A percentile compares a stretch with the other conserved stretches of the same genome.
These are phyloP conservation scores for Amanita phalloides DNA, from an alignment of 768 basidiomycete species.

Conservation along the genomic window DNA sequence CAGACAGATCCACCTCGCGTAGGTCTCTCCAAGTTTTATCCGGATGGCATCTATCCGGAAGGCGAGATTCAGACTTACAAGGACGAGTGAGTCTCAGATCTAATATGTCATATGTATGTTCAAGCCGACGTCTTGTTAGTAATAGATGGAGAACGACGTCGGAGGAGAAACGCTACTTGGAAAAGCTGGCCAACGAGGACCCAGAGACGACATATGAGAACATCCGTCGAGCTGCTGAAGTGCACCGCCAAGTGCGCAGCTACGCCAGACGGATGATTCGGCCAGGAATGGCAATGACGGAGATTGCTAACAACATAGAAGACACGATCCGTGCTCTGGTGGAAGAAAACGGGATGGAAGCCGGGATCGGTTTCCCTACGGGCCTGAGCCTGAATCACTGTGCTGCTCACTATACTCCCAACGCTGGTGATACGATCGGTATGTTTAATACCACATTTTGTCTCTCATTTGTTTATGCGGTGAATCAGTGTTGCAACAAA, in stretches of 20 bases:
- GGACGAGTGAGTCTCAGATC: conserved; percentile 59
- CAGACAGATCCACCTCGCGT: conserved; percentile 92
- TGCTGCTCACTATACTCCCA: conserved; percentile 95
- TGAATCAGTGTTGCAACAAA: conserved; percentile 57
- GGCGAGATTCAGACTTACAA: conserved; percentile 89
- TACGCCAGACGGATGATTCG: conserved; percentile 75
- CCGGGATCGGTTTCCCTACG: conserved; percentile 93
- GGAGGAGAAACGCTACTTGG: conserved; percentile 82
- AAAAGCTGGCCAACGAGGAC: conserved; percentile 68
- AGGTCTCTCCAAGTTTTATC: conserved; percentile 82
- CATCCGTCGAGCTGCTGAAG: conserved; percentile 91
- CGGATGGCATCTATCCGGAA: conserved; percentile 78
- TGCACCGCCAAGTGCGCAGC: conserved; percentile 84
- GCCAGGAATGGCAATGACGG: conserved; percentile 90
- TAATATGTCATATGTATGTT: neutral
- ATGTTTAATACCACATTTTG: conserved; percentile 15
- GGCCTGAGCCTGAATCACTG: conserved; percentile 90
- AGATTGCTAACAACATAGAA: conserved; percentile 91
- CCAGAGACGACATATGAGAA: conserved; percentile 78
- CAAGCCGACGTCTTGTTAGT: conserved; percentile 26
- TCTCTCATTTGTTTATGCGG: conserved; percentile 1
- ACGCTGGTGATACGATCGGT: conserved; percentile 84
- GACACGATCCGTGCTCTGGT: conserved; percentile 85
- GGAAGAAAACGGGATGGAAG: conserved; percentile 78
- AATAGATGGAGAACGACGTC: conserved; percentile 84